Conservation (phyloP, 106 monocot species). For the Posidonia australis region DNA sequence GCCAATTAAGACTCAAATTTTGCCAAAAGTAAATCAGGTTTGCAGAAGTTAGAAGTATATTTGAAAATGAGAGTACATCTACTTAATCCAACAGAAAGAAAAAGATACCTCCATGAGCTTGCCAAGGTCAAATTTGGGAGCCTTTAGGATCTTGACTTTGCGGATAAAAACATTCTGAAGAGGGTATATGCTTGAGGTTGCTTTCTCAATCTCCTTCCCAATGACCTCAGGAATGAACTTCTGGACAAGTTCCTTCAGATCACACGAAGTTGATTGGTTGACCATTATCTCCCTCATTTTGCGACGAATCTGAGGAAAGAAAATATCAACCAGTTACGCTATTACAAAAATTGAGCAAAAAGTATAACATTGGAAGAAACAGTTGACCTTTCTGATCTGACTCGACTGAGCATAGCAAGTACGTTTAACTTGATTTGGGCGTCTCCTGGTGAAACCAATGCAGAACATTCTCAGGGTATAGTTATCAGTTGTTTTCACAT, state of each 20-base stretch:
- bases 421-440: constrained; percentile 13
- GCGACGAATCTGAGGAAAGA: constrained; percentile 11
- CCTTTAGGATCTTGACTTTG: constrained; percentile 26
- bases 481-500: constrained; percentile 51
- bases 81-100: too few relatives aligned
- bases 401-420: constrained; percentile 16
- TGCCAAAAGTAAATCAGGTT: too few relatives aligned
- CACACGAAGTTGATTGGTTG: constrained; percentile 14
- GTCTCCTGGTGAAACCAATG: constrained; percentile 19
- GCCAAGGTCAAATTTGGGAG: constrained; percentile 20
- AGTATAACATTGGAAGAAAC: neutral
- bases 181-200: constrained; percentile 23
- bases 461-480: constrained; percentile 16
- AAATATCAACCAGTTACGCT: too few relatives aligned
- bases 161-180: constrained; percentile 26
- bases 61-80: too few relatives aligned
- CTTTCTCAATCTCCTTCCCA: constrained; percentile 28
- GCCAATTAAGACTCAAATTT: neutral
- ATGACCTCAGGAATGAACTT: constrained; percentile 19
- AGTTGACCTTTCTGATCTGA: constrained; percentile 16
- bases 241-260: constrained; percentile 15
- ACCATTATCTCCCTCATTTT: constrained; percentile 22
- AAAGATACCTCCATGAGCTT: constrained; percentile 31
- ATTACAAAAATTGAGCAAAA: neutral
- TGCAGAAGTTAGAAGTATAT: too few relatives aligned